Evolutionary conservation across 192 early-diverging fungal species (phyloP).

Genomic region (Polychytrium aggregatum): DNA sequence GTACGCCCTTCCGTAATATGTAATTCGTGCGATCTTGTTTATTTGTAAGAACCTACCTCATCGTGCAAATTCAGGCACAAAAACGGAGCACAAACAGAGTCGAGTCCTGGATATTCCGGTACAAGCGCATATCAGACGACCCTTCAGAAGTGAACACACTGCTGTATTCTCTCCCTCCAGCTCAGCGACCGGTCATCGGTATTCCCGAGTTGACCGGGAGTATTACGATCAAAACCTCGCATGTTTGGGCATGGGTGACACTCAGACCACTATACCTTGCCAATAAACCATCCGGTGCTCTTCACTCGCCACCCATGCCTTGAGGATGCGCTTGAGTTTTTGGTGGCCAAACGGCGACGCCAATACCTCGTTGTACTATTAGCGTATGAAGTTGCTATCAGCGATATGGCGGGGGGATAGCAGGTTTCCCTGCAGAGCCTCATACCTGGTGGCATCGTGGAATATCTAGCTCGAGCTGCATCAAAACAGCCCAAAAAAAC

Average conservation of each 20-base stretch:
- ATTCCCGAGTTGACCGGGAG: too few species aligned
- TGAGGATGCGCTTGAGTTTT: constrained; percentile 16
- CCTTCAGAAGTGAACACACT: not conserved
- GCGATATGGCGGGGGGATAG: too few species aligned
- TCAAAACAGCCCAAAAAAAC: too few species aligned
- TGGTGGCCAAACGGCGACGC: constrained; percentile 9
- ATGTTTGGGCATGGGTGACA: too few species aligned
- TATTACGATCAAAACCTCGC: too few species aligned
- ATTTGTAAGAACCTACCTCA: constrained; percentile 20
- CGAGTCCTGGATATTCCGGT: constrained; percentile 37
- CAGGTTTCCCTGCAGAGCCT: too few species aligned
- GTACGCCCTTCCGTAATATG: too few species aligned
- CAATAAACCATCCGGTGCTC: constrained; percentile 60
- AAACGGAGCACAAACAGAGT: constrained; percentile 66
- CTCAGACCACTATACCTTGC: constrained; percentile 71
- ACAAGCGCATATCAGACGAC: not conserved
- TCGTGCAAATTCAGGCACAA: constrained; percentile 64
- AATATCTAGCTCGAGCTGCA: constrained; percentile 8
- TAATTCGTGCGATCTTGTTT: not conserved
- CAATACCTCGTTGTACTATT: constrained; percentile 11
- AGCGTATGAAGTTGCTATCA: too few species aligned
- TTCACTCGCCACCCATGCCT: constrained; percentile 21
- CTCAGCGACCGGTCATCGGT: too few species aligned
- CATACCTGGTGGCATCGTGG: constrained; percentile 9
- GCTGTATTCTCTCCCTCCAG: too few species aligned